Percentiles rank a stretch among this genome's conserved stretches.
These are phyloP conservation scores for Trichoderma afroharzianum DNA, from an alignment of 2,329 filamentous ascomycete genomes.

Conservation along the genomic window DNA sequence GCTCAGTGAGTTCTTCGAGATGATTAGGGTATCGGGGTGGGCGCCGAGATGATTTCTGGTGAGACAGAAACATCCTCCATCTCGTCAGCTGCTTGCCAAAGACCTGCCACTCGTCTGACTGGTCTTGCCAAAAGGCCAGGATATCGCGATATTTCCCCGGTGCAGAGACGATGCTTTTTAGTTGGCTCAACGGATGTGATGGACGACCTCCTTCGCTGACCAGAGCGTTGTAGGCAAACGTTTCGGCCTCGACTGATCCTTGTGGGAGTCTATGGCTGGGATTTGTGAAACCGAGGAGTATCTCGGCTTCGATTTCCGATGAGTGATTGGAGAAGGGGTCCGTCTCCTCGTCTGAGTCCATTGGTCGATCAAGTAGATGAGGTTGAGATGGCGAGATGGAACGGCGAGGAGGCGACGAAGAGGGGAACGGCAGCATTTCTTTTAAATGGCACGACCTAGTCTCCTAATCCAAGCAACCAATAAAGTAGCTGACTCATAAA, in stretches of 20 bases:
- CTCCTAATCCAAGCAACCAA: neutral
- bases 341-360: neutral
- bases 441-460: neutral
- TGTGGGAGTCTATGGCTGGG: neutral
- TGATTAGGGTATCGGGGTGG: neutral
- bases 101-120: conserved; percentile 13
- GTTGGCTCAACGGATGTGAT: conserved; percentile 7
- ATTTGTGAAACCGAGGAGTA: neutral
- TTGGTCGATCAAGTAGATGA: neutral
- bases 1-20: conserved; percentile 6
- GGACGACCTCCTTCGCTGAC: conserved; percentile 16
- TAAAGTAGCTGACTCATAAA: neutral
- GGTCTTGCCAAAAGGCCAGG: conserved; percentile 13
- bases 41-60: conserved; percentile 2
- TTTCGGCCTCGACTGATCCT: neutral
- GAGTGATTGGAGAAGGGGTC: neutral
- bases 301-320: neutral
- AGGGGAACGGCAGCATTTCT: neutral
- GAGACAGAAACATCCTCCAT: conserved; percentile 12
- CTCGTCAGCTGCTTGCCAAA: conserved; percentile 13
- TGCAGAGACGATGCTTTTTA: neutral
- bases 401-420: neutral
- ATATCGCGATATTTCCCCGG: conserved; percentile 13
- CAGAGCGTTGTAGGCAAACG: conserved; percentile 6
- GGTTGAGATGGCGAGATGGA: neutral